A percentile compares a stretch with the other conserved stretches of the same genome.
phyloP scores from a whole-genome alignment of 225 moss, liverwort and hornwort species.

The Physcomitrellopsis africana region DNA sequence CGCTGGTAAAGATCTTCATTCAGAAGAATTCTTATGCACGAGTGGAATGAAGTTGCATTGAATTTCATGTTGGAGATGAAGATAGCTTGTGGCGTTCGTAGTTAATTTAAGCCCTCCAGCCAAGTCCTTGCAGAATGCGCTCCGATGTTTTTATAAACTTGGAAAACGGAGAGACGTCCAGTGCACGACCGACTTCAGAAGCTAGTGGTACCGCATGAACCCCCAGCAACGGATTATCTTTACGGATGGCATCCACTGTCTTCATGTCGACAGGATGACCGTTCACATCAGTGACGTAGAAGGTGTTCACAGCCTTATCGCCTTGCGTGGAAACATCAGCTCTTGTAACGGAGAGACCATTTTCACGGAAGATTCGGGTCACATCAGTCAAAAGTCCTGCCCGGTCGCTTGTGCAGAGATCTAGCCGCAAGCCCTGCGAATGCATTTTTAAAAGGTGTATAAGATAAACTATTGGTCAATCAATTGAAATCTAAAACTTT shows the following conservation, averaged over 20 bases:
- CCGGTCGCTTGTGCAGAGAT: conserved; percentile 44
- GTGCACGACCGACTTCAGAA: background rate
- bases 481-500: background rate
- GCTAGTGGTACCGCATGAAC: conserved; percentile 23
- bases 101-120: conserved; percentile 31
- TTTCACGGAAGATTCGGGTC: conserved; percentile 37
- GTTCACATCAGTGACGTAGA: conserved; percentile 44
- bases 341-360: conserved; percentile 48
- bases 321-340: conserved; percentile 48
- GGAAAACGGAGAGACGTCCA: conserved; percentile 31
- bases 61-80: conserved; percentile 14
- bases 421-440: conserved; percentile 45
- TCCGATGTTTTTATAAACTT: conserved; percentile 41
- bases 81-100: background rate
- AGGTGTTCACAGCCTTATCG: conserved; percentile 48
- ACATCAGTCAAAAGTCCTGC: conserved; percentile 44
- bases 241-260: conserved; percentile 42
- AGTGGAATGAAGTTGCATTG: background rate
- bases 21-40: background rate
- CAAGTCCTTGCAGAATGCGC: conserved; percentile 41
- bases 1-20: conserved; percentile 28
- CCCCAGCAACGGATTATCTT: conserved; percentile 31
- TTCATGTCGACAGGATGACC: conserved; percentile 43
- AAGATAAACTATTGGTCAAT: background rate
- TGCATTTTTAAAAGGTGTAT: background rate